These are phyloP conservation scores for Leonotis leonurus DNA, from an alignment of 257 asterid species.

Conservation along the genomic window DNA sequence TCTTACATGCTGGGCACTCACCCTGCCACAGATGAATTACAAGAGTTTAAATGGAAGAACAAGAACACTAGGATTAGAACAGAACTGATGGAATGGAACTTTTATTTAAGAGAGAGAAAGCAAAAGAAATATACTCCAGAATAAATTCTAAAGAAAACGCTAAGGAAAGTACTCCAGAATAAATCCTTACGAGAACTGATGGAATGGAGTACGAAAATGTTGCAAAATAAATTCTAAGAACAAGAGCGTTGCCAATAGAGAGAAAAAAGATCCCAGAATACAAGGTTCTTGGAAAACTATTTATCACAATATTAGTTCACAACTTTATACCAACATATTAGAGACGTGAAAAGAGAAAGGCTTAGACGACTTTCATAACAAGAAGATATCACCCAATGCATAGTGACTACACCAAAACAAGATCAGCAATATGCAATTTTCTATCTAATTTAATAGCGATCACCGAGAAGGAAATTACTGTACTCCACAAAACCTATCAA, in stretches of 20 bases:
- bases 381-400: not conserved
- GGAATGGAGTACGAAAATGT: too few relatives aligned
- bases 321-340: not conserved
- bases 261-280: not conserved
- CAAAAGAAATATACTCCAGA: too few relatives aligned
- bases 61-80: not conserved
- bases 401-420: not conserved
- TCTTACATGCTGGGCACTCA: slow-evolving; percentile 88
- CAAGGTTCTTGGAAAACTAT: not conserved
- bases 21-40: slow-evolving; percentile 48
- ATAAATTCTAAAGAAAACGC: too few relatives aligned
- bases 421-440: not conserved
- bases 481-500: not conserved
- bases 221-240: not conserved
- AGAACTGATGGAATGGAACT: not conserved
- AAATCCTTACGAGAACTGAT: too few relatives aligned
- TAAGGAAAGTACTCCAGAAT: too few relatives aligned
- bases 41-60: not conserved
- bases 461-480: not conserved
- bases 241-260: not conserved
- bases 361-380: not conserved
- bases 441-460: not conserved
- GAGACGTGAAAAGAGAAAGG: not conserved
- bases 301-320: not conserved
- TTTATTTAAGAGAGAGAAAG: not conserved